Evolutionary conservation across 1,284 basidiomycete genomes (phyloP).

Genomic region (Exobasidium cylindrosporum): DNA sequence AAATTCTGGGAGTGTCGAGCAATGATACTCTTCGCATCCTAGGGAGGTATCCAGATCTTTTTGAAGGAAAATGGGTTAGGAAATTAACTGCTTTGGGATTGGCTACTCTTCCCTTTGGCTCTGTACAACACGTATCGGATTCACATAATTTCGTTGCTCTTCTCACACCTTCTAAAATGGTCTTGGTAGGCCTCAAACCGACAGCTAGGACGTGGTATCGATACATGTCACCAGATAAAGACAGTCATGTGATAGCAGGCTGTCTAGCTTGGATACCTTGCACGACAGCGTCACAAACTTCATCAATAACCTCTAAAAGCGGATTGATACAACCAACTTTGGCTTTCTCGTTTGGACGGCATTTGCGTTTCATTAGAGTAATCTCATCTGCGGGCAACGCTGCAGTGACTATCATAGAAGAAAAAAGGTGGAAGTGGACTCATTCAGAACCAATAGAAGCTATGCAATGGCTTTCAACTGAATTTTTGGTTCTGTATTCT

Average conservation of each 20-base stretch:
- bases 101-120: constrained; percentile 78
- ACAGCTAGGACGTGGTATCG: constrained; percentile 81
- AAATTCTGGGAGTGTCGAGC: constrained; percentile 90
- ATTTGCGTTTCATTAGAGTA: constrained; percentile 34
- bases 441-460: constrained; percentile 55
- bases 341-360: constrained; percentile 39
- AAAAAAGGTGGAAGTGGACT: constrained; percentile 43
- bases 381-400: constrained; percentile 15
- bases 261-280: constrained; percentile 3
- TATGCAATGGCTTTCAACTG: constrained; percentile 59
- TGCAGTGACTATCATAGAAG: background rate
- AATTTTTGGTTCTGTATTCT: constrained; percentile 33
- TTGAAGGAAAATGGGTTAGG: constrained; percentile 13
- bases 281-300: background rate
- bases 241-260: background rate
- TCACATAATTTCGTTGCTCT: constrained; percentile 79
- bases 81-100: constrained; percentile 67
- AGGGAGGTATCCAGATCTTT: constrained; percentile 67
- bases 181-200: constrained; percentile 89
- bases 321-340: constrained; percentile 28
- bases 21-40: constrained; percentile 90
- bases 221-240: background rate
- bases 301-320: background rate
- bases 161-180: constrained; percentile 82
- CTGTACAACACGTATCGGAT: constrained; percentile 73